These are phyloP conservation scores for Pistacia vera DNA, from an alignment of 345 rosid species.

Conservation along the genomic window DNA sequence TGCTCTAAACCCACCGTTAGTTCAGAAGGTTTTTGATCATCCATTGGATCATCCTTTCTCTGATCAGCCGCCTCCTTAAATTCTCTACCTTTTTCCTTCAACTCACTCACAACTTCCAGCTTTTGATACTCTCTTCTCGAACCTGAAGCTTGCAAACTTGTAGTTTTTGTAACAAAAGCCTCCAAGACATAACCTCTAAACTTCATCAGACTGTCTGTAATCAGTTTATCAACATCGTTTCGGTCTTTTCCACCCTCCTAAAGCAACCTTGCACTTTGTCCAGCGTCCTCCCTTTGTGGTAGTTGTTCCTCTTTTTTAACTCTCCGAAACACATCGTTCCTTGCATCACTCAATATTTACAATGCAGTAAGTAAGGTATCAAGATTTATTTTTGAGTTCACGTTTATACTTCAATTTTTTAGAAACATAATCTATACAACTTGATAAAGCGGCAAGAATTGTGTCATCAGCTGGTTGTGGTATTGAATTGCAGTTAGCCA, in stretches of 20 bases:
- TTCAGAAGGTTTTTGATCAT: background rate
- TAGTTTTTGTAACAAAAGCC: background rate
- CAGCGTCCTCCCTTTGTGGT: background rate
- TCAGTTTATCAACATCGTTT: background rate
- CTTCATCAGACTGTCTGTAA: background rate
- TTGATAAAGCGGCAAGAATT: too few relatives aligned
- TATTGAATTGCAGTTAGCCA: too few relatives aligned
- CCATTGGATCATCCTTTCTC: background rate
- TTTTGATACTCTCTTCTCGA: background rate
- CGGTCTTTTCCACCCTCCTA: background rate
- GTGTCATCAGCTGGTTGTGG: too few relatives aligned
- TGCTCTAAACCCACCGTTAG: background rate
- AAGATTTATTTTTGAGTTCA: too few relatives aligned
- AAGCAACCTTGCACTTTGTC: background rate
- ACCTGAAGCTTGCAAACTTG: background rate
- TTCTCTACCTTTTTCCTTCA: background rate
- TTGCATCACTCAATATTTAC: background rate
- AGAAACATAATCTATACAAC: too few relatives aligned
- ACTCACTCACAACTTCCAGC: background rate
- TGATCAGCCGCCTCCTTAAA: background rate
- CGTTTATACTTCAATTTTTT: too few relatives aligned
- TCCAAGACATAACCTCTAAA: background rate
- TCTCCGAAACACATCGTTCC: background rate
- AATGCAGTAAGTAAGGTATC: too few relatives aligned
- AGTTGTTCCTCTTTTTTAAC: background rate